phyloP scores from a whole-genome alignment of 345 rosid species.

The Eucalyptus cloeziana region DNA sequence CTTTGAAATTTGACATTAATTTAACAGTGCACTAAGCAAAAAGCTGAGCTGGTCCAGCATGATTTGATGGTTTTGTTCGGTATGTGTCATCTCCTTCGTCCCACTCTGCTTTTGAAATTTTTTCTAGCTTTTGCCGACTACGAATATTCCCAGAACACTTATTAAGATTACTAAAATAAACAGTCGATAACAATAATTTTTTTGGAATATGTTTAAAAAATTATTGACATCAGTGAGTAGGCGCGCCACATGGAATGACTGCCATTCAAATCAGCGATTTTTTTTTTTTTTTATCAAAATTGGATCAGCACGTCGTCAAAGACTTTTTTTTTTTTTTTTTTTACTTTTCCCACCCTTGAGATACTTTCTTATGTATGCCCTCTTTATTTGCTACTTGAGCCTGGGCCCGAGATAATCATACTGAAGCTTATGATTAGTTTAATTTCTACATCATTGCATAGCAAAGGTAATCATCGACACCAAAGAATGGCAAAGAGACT shows the following conservation, averaged over 20 bases:
- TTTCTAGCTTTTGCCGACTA: neutral
- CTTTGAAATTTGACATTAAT: neutral
- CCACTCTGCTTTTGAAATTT: neutral
- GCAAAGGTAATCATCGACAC: neutral
- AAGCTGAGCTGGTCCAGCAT: conserved; percentile 54
- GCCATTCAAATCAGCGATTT: fast-evolving
- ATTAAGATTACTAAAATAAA: neutral
- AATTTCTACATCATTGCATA: neutral
- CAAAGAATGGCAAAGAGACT: neutral
- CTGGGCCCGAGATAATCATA: neutral
- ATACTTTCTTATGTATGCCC: neutral
- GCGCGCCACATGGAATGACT: fast-evolving
- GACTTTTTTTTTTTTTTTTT: too few relatives aligned
- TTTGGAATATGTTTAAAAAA: too few relatives aligned
- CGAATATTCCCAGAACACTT: neutral
- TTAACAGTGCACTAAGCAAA: neutral
- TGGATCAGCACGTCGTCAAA: fast-evolving
- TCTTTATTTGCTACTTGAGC: neutral
- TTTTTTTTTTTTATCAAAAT: too few relatives aligned
- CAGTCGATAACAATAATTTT: neutral
- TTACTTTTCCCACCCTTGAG: neutral
- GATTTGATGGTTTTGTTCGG: conserved; percentile 54
- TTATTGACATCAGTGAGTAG: too few relatives aligned
- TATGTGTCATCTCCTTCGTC: neutral
- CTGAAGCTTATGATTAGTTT: neutral